Evolutionary conservation across 2,329 filamentous ascomycete species (phyloP), one percentile per base, ranked within the genome.

Genomic region (Cordyceps cateniannulata): DNA sequence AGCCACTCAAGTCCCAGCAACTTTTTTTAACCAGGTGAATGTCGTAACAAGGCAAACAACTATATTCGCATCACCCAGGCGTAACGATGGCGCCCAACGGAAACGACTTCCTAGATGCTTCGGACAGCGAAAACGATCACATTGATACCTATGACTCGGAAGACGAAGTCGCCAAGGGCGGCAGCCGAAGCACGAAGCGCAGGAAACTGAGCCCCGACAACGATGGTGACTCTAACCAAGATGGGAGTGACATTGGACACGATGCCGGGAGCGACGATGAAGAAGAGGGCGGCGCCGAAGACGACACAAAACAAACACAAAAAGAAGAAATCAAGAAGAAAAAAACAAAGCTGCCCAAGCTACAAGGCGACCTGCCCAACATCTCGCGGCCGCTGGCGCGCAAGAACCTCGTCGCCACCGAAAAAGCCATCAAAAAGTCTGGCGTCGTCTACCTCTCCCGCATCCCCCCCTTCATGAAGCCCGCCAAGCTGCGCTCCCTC

Each of bases 401-500:
- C 70, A 86, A 89, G 75, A 88, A 90, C 69, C 82, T 90, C 53
- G 82, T 88, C 44, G 79, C 80, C 5, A 83, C 85, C 12, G 83
- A 86, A 64, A 81, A 82, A 40, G 85, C 86, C 24, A 81, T 88
- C 62, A 85, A 84, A 66, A 88, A 86, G 70, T 91, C 89, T 0
- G 91, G 91, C 64, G 89, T 96, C 14, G 80, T 95, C 63, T 96
- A 95, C 75, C 80, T 96, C 63, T 93, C 90, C 5, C 86, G 91
- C 62, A 85, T 95, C 64, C 91, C 91, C 4, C 91, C 91, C 0
- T 96, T 93, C 74, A 95, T 96, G 90, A 93, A 92, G 69, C 90
- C 90, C 7, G 78, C 81, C 56, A 93, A 93, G 69, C 79, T 95
- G 45, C 86, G 89, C 65, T 86, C 87, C 20, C 85, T 92, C 16